These are phyloP conservation scores for Acanthamoeba lenticulata DNA, from an alignment of 208 protist genomes.

Conservation along the genomic window DNA sequence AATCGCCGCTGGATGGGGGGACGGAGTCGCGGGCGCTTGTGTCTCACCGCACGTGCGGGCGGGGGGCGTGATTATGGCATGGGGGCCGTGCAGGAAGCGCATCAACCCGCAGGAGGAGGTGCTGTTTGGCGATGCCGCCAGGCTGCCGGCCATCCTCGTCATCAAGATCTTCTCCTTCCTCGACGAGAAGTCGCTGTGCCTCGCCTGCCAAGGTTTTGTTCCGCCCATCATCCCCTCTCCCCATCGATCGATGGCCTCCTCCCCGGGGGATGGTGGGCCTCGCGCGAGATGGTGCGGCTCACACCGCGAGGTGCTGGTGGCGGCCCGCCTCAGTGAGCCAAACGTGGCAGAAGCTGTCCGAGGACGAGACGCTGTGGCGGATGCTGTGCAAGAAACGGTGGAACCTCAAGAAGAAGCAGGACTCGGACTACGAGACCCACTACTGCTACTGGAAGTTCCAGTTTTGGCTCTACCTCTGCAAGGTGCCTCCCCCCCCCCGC, in stretches of 20 bases:
- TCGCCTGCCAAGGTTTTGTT: neutral
- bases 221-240: too few species aligned
- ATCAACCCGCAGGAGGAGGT: neutral
- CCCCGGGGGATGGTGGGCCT: too few species aligned
- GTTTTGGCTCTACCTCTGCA: conserved; percentile 50
- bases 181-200: conserved; percentile 11
- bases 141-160: neutral
- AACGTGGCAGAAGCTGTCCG: neutral
- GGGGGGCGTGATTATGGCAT: neutral
- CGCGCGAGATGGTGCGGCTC: too few species aligned
- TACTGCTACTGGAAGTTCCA: conserved; percentile 55
- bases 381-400: conserved; percentile 13
- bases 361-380: conserved; percentile 36
- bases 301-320: too few species aligned
- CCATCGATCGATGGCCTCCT: too few species aligned
- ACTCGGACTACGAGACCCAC: neutral
- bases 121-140: neutral
- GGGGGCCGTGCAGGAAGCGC: neutral
- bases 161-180: conserved; percentile 36
- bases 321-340: conserved; percentile 30
- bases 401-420: conserved; percentile 10
- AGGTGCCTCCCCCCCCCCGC: neutral
- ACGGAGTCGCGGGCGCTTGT: too few species aligned
- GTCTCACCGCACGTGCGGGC: neutral
- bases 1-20: too few species aligned